Evolutionary conservation across 257 asterid species (phyloP), one percentile per base, ranked within the genome.

Genomic region (Cruciata laevipes): DNA sequence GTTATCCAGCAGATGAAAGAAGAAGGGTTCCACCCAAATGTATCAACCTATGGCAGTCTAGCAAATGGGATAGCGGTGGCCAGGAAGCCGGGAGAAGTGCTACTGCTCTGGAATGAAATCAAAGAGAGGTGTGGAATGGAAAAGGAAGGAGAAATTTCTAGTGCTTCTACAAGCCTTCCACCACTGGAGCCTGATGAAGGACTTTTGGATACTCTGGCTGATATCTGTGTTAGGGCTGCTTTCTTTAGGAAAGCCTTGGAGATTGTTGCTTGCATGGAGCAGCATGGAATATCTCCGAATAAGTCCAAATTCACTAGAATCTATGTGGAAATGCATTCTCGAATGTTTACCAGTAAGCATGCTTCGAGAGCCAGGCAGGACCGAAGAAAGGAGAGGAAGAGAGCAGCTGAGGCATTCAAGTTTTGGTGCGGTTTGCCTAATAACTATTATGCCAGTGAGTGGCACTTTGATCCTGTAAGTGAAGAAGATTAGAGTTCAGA

Each of bases 311-410:
- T 83, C 66, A 88, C 87, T 74, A 82, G 95, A 78, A 94, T 94
- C 52, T 90, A 88, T 13, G 96, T 94, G 31, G 99, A 94, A 85
- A 90, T 94, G 99, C 99, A 94, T 76, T 88, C 97, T 13, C 84
- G 92, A 79, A 94, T 94, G 97, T 94, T 90, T 83, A 86, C 99
- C 2, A 94, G 99, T 65, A 94, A 94, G 90, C 99, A 94, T n/a
- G 97, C 99, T 5, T 94, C 99, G 7, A 79, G 83, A 77, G 95
- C 99, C 40, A 78, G 99, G 63, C 95, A 86, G 75, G 97, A 93
- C 37, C 65, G 95, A 49, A 88, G 99, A 69, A 81, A 61, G 74
- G 99, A 90, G 27, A 89, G 90, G 81, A 90, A 90, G 81, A 81
- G 90, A 79, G 97, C 99, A 5, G 95, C 99, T 0, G 97, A 94